Percentiles rank a stretch among this genome's conserved stretches.
Conservation (phyloP, 2,329 filamentous ascomycete genomes). For the Thelonectria blattea region DNA sequence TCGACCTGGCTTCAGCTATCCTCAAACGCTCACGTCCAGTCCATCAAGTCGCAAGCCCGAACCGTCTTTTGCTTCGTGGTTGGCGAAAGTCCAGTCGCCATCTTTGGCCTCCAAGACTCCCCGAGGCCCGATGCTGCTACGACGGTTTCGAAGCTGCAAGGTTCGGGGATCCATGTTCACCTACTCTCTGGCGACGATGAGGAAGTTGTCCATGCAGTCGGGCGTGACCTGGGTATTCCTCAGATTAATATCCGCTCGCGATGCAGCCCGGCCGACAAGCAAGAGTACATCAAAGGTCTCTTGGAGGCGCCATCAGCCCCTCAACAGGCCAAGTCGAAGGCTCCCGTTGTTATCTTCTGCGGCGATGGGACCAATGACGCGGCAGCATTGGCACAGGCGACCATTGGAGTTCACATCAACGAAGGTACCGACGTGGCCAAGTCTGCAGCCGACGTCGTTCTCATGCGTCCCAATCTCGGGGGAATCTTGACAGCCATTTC, state of each 20-base stretch:
- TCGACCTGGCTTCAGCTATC: constrained; percentile 53
- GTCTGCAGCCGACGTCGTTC: constrained; percentile 71
- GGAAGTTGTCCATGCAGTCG: constrained; percentile 52
- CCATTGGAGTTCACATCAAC: constrained; percentile 73
- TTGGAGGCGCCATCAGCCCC: constrained; percentile 24
- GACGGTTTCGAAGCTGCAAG: constrained; percentile 45
- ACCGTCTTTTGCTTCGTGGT: constrained; percentile 57
- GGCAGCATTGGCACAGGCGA: constrained; percentile 71
- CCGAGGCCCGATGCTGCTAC: constrained; percentile 50
- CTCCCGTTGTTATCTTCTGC: constrained; percentile 66
- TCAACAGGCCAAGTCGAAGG: constrained; percentile 13
- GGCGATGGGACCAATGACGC: constrained; percentile 85
- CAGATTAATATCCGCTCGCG: constrained; percentile 47
- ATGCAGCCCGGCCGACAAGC: constrained; percentile 54
- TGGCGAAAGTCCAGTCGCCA: constrained; percentile 43
- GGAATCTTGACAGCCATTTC: constrained; percentile 66
- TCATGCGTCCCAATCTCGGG: constrained; percentile 62
- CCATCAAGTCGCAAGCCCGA: constrained; percentile 43
- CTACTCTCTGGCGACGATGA: constrained; percentile 61
- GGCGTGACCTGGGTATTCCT: constrained; percentile 49
- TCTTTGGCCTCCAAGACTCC: constrained; percentile 55
- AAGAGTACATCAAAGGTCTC: constrained; percentile 50
- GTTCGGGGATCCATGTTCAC: constrained; percentile 50
- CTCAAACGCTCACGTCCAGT: constrained; percentile 41
- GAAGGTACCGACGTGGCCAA: constrained; percentile 68